Evolutionary conservation across 148 eudicot species (phyloP), one percentile per base, ranked within the genome.

Genomic region (Pouteria glomerata): DNA sequence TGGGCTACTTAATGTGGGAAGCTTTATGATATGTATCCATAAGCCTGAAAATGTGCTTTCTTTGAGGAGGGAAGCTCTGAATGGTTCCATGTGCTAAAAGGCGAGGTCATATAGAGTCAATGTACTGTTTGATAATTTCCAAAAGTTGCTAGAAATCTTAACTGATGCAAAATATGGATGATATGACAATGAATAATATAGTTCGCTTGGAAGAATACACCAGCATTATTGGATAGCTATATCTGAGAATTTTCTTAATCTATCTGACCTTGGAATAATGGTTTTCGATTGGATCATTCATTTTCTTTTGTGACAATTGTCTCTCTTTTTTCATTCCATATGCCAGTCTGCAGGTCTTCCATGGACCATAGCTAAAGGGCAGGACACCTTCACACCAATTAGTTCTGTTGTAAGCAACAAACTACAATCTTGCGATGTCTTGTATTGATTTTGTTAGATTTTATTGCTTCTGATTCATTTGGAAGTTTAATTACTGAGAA

Each of bases 361-460:
- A 44, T 94, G 98, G 98, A 82, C 87, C 67, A 80, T 79, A 42
- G 91, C 98, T 71, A 94, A 94, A 84, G 98, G 93, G 56, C 97
- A 90, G 83, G 98, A 94, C 81, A 94, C 98, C 39, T 94, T 94
- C 81, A 92, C 98, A n/a, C 98, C 98, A 45, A 94, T 94, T 79
- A 91, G 98, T 82, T 71, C 81, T 44, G 79, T 94, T 80, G 98
- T 94, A 89, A 80, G 85, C 79, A 39, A 30, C 61, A 4, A 35
- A 64, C 57, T 61, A 5, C 14, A 19, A 33, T 56, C 39, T 61
- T 33, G n/a, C n/a, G 57, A 1, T 24, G 24, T 44, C 58, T 55
- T 65, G 8, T 72, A n/a, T n/a, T n/a, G n/a, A n/a, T n/a, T n/a
- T 10, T 44, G 53, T 27, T 21, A 66, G 58, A 47, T 69, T 68